Evolutionary conservation across 257 asterid genomes (phyloP).

Genomic region (Penstemon newberryi): DNA sequence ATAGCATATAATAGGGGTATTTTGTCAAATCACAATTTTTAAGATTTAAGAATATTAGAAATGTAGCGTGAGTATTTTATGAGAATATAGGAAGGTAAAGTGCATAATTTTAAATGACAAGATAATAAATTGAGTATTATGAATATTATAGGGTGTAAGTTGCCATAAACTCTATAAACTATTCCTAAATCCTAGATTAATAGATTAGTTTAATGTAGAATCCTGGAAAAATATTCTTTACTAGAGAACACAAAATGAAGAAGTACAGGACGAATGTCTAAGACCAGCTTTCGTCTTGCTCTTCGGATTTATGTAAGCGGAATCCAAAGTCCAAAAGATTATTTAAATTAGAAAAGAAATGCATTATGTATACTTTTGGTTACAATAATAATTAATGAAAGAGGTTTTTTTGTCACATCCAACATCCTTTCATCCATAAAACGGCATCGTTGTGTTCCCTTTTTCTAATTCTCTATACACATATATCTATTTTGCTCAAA

Average conservation of each 20-base stretch:
- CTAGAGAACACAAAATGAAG: not conserved
- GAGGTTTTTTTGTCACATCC: slow-evolving; percentile 16
- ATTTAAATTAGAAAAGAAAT: not conserved
- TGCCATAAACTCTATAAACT: too few relatives aligned
- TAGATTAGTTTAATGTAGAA: too few relatives aligned
- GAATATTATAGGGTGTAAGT: too few relatives aligned
- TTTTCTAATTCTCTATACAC: slow-evolving; percentile 11
- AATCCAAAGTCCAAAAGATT: not conserved
- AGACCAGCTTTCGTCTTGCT: slow-evolving; percentile 17
- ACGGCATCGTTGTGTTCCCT: not conserved
- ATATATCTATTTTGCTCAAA: slow-evolving; percentile 17
- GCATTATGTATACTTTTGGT: not conserved
- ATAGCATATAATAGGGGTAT: too few relatives aligned
- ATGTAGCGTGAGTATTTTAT: too few relatives aligned
- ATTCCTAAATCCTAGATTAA: too few relatives aligned
- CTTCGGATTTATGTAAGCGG: not conserved
- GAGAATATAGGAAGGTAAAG: too few relatives aligned
- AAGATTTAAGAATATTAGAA: too few relatives aligned
- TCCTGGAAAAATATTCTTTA: not conserved
- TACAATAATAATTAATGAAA: not conserved
- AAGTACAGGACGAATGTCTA: slow-evolving; percentile 3
- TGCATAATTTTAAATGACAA: too few relatives aligned
- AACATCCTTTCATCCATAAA: slow-evolving; percentile 21
- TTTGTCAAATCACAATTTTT: too few relatives aligned
- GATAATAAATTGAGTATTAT: too few relatives aligned